phyloP scores from a whole-genome alignment of 139 green algal genomes.

The Limnomonas spitsbergensis region DNA sequence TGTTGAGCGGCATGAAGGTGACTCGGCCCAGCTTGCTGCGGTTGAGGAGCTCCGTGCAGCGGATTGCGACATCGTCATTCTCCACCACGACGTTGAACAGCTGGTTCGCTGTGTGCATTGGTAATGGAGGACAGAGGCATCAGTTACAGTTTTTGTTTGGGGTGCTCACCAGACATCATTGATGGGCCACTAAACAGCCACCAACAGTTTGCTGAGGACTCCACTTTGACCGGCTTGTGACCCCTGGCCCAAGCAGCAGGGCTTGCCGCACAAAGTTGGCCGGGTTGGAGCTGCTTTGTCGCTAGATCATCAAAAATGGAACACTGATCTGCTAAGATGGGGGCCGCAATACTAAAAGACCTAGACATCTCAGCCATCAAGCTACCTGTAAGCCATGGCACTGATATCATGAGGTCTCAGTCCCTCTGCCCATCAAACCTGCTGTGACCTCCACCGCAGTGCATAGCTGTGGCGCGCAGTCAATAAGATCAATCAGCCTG shows the following conservation, averaged over 20 bases:
- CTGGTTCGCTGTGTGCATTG: slow-evolving; percentile 32
- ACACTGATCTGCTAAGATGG: no score
- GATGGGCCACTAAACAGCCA: neutral
- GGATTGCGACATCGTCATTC: slow-evolving; percentile 58
- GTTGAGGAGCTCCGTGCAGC: slow-evolving; percentile 68
- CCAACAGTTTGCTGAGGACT: neutral
- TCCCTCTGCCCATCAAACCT: no score
- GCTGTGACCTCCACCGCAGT: slow-evolving; percentile 83
- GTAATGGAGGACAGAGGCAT: neutral
- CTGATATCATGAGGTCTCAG: no score
- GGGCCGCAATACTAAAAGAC: no score
- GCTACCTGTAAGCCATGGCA: no score
- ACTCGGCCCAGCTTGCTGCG: slow-evolving; percentile 69
- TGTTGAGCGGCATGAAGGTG: slow-evolving; percentile 94
- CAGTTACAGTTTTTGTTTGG: neutral
- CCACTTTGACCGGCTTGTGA: no score
- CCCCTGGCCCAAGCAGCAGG: no score
- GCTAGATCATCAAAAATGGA: no score
- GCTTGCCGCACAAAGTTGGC: no score
- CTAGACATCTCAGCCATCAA: no score
- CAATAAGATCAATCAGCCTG: slow-evolving; percentile 88
- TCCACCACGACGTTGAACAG: slow-evolving; percentile 88
- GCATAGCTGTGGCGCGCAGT: slow-evolving; percentile 60
- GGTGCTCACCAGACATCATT: neutral
- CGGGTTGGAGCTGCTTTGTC: no score